Evolutionary conservation across 495 filamentous ascomycete species (phyloP), one percentile per base, ranked within the genome.

Genomic region (Hypomontagnella monticulosa): DNA sequence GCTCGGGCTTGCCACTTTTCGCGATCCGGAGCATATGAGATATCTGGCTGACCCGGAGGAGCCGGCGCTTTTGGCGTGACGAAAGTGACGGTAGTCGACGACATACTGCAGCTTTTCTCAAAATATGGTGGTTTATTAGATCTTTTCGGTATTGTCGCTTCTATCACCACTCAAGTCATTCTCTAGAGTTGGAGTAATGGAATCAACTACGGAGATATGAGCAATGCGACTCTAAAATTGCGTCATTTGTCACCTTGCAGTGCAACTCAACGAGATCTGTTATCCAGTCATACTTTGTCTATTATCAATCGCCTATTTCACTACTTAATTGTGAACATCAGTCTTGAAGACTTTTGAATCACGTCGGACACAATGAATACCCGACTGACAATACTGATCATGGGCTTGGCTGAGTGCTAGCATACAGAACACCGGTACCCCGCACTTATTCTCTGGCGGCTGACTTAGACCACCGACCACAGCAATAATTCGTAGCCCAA

Each of bases 21-120:
- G 58, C 78, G 78, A 47, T 87, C 77, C 3, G 85, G 85, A 18
- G 80, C 73, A 69, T 87, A 88, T n/a, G 79, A 66, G 33, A 88
- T 89, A 63, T 88, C 85, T 2, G 84, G 83, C 46, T 74, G 47
- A 23, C 71, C 64, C 5, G 64, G 69, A 7, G 67, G 67, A 7
- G 56, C 67, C 6, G 36, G 40, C 16, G 59, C 70, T 19, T 40
- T 32, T 19, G 67, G 60, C 12, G 58, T 61, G 11, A 66, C 62
- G 18, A 60, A 70, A 11, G 64, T 69, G 4, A 69, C 56, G 8
- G 64, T 66, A 0, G 55, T 49, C n/a, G 71, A 57, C n/a, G 71
- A 57, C 71, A 73, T 73, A 15, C 0, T 36, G n/a, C 10, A 14
- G 11, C 33, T 46, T 54, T 48, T 10, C 14, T 47, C 8, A 8